These are phyloP conservation scores for Przewalskia tangutica DNA, from an alignment of 257 asterid species.

Conservation along the genomic window DNA sequence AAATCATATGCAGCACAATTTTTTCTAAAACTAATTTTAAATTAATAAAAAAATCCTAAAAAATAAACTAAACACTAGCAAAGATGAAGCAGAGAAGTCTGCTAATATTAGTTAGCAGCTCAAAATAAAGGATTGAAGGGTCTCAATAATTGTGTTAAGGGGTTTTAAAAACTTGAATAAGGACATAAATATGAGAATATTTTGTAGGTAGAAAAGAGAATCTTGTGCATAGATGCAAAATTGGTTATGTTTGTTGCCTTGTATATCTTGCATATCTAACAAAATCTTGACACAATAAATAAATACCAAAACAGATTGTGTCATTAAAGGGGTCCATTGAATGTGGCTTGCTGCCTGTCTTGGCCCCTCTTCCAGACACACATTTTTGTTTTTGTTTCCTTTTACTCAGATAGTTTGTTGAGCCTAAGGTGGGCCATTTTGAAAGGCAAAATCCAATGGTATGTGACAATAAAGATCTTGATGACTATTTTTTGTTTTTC, in stretches of 20 bases:
- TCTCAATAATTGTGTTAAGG: not conserved
- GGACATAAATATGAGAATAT: not conserved
- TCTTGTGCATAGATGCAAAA: constrained; percentile 26
- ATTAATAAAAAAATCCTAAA: not conserved
- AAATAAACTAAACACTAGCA: not conserved
- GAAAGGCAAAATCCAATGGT: constrained; percentile 55
- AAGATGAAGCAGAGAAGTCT: not conserved
- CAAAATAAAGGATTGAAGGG: not conserved
- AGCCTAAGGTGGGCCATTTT: constrained; percentile 33
- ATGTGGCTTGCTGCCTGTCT: constrained; percentile 10
- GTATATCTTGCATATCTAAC: constrained; percentile 19
- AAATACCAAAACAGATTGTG: constrained; percentile 31
- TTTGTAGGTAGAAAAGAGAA: constrained; percentile 8
- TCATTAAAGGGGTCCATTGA: constrained; percentile 42
- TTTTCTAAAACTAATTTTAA: no score
- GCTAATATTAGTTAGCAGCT: not conserved
- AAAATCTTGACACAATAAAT: constrained; percentile 24
- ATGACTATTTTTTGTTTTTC: constrained; percentile 8
- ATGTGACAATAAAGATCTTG: constrained; percentile 38
- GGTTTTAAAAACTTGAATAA: not conserved
- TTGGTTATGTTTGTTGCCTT: not conserved
- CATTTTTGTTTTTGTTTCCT: not conserved
- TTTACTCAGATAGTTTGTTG: constrained; percentile 28
- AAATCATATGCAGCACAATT: no score
- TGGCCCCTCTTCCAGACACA: constrained; percentile 2